Evolutionary conservation across 1,284 basidiomycete genomes (phyloP), one percentile per base, ranked within the genome.

Genomic region (Peniophora sp.): DNA sequence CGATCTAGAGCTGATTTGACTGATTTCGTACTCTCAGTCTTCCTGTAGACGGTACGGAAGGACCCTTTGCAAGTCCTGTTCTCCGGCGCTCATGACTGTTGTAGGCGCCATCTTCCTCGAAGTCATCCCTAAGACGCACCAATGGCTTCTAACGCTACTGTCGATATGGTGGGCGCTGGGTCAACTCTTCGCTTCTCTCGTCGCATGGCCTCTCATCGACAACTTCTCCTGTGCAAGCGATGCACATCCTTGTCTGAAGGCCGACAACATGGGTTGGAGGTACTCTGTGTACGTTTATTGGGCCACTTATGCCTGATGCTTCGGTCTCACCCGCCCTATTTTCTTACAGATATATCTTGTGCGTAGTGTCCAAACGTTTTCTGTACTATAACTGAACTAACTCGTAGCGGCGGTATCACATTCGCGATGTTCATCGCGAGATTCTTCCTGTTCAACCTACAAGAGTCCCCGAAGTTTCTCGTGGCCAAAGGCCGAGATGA

Each of bases 161-260:
- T 81, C 79, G 9, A 70, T 75, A 24, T 84, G 79, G 74, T 85
- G 83, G 83, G 78, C 78, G 14, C 58, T 83, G 20, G 83, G 82
- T 1, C 79, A 81, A 56, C 65, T 81, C 15, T 57, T 77, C 24
- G 75, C 74, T 14, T 76, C 74, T 22, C 58, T 80, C 42, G 67
- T 81, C 23, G 68, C 72, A 14, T 77, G 75, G 72, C 65, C 62
- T 3, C 74, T 79, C 57, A 76, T 81, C 52, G 68, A 67, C 18
- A 75, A 75, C 55, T 79, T 66, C 55, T 75, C 75, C 2, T 76
- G 74, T 54, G 55, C 61, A 55, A 51, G 61, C 24, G 57, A 59
- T 51, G 53, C 53, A 44, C 70, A 66, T 10, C 51, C 65, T 34
- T 81, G 81, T 55, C 60, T 67, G 2, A 69, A 65, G 50, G 64